phyloP scores from a whole-genome alignment of 495 filamentous ascomycete species.

The Beverwykella pulmonaria region DNA sequence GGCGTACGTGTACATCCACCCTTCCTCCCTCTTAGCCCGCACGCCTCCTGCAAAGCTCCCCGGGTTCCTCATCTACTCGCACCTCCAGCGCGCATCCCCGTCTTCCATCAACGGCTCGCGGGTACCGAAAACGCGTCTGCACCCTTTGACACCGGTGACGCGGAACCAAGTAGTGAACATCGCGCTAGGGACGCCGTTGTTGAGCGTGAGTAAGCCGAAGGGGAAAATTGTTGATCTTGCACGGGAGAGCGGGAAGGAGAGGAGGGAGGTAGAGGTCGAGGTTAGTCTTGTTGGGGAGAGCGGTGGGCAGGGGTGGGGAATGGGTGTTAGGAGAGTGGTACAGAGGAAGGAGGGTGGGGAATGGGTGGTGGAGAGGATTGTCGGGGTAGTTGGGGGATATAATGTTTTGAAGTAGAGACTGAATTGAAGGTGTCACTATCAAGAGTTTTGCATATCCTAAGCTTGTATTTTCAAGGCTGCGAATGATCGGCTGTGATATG shows the following conservation, averaged over 20 bases:
- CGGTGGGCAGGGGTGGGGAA: slow-evolving; percentile 75
- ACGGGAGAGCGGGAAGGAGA: slow-evolving; percentile 53
- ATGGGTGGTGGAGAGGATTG: slow-evolving; percentile 74
- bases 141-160: slow-evolving; percentile 76
- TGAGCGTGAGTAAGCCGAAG: slow-evolving; percentile 87
- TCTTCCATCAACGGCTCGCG: slow-evolving; percentile 51
- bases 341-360: slow-evolving; percentile 67
- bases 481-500: too few relatives aligned
- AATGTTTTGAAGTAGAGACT: too few relatives aligned
- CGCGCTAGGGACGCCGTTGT: slow-evolving; percentile 80
- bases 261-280: slow-evolving; percentile 80
- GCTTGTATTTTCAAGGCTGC: too few relatives aligned
- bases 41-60: slow-evolving; percentile 73
- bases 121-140: slow-evolving; percentile 82
- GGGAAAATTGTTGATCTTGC: slow-evolving; percentile 67
- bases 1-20: slow-evolving; percentile 79
- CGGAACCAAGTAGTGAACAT: slow-evolving; percentile 75
- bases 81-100: slow-evolving; percentile 72
- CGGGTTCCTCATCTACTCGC: slow-evolving; percentile 82
- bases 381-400: not conserved
- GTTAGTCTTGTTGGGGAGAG: slow-evolving; percentile 67
- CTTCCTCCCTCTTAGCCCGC: slow-evolving; percentile 75
- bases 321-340: slow-evolving; percentile 78
- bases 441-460: too few relatives aligned
- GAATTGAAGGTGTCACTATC: too few relatives aligned